A percentile compares a stretch with the other conserved stretches of the same genome.
Evolutionary conservation across 148 eudicot species (phyloP).

Genomic region (Camellia sinensis): DNA sequence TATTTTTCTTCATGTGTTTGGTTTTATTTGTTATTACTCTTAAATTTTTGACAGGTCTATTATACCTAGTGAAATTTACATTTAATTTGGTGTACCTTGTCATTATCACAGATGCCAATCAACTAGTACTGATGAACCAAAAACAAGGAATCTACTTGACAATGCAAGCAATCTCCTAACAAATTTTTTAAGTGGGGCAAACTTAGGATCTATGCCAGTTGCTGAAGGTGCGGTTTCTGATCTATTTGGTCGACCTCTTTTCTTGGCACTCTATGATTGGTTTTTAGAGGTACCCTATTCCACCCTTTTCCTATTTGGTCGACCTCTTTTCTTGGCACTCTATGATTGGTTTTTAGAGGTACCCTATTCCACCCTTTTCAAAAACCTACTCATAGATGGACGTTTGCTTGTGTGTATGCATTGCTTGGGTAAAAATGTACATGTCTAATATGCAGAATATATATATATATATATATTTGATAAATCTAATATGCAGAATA

Average conservation of each 20-base stretch:
- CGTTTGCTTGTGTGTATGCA: constrained; percentile 10
- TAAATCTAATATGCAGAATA: not conserved
- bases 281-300: constrained; percentile 68
- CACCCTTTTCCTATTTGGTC: constrained; percentile 25
- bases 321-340: constrained; percentile 86
- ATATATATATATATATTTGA: too few relatives aligned
- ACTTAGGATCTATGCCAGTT: constrained; percentile 81
- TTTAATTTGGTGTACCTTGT: not conserved
- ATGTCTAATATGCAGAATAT: not conserved
- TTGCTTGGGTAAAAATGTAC: not conserved
- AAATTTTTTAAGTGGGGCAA: constrained; percentile 81
- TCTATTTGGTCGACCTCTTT: constrained; percentile 86
- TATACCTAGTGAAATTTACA: not conserved
- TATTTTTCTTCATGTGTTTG: not conserved
- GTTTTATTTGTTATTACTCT: not conserved
- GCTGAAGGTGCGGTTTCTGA: constrained; percentile 99
- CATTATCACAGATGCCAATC: constrained; percentile 68
- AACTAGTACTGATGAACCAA: constrained; percentile 59
- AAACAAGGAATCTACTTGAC: constrained; percentile 70
- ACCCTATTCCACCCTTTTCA: constrained; percentile 18
- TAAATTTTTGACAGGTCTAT: not conserved
- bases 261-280: constrained; percentile 93
- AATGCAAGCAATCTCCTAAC: constrained; percentile 96
- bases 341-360: constrained; percentile 99
- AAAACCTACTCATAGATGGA: not conserved